Evolutionary conservation across 768 basidiomycete genomes (phyloP), one percentile per base, ranked within the genome.

Genomic region (Mycena filopes): DNA sequence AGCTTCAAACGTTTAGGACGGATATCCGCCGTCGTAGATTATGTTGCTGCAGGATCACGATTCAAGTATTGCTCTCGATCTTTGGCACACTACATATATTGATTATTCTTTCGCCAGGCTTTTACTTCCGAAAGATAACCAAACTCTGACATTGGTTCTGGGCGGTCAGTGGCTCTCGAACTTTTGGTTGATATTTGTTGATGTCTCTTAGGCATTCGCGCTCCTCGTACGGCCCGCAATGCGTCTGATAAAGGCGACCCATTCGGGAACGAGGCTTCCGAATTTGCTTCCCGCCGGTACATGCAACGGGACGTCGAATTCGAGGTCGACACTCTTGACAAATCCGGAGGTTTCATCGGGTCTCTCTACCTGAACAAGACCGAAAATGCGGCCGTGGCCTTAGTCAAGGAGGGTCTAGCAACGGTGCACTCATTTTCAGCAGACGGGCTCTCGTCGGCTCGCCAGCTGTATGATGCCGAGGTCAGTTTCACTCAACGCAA

Each of bases 221-320:
- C 96, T 2, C 96, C 96, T 45, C 90, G 96, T 40, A 88, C 93
- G 2, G 92, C 94, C 23, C 88, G 98, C 48, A 93, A 79, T 74
- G 54, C 83, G 13, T 87, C 87, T 8, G 98, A 99, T 68, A 95
- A 95, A 77, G 83, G 89, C 51, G 97, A 99, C 73, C 93, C 96
- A 2, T 98, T 83, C 76, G 98, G 97, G 18, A 71, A 76, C 1
- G 97, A 99, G 73, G 88, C 96, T 6, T 81, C 86, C 6, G 91
- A 94, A 41, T 98, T 93, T 71, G 84, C 94, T 3, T 86, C 86
- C 10, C 86, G 88, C 45, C 85, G 86, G 65, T 96, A 91, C 75
- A 91, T 98, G 91, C 97, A 99, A 76, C 88, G 97, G 29, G 97
- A 99, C 72, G 89, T 95, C 8, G 97, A 99, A 76, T 89, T 99